These are phyloP conservation scores for Gossypium australe DNA, from an alignment of 345 rosid species.

Conservation along the genomic window DNA sequence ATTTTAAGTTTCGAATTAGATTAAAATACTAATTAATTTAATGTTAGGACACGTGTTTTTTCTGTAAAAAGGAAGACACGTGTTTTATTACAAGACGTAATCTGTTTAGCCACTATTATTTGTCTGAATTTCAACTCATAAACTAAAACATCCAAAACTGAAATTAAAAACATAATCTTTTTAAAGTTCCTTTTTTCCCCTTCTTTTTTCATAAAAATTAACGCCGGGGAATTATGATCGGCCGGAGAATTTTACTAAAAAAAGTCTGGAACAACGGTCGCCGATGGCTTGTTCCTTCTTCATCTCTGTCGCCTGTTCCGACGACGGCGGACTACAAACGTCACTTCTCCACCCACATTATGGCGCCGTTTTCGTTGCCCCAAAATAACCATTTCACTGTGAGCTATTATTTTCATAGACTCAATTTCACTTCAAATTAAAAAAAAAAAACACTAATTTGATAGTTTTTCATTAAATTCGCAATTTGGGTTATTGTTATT, in stretches of 20 bases:
- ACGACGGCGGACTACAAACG: background rate
- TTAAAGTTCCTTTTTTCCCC: background rate
- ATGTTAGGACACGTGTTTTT: background rate
- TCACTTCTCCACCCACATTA: slow-evolving; percentile 4
- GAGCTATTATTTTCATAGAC: slow-evolving; percentile 19
- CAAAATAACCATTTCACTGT: slow-evolving; percentile 17
- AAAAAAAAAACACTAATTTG: background rate
- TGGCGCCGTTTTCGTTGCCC: slow-evolving; percentile 11
- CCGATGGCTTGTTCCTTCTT: slow-evolving; percentile 17
- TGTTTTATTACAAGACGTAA: background rate
- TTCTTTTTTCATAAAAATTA: background rate
- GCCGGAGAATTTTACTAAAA: background rate
- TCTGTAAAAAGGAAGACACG: too few species aligned
- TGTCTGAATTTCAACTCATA: background rate
- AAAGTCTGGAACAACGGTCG: slow-evolving; percentile 12
- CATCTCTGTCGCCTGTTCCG: background rate
- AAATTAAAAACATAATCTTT: background rate
- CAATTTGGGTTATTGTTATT: background rate
- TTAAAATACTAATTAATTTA: background rate
- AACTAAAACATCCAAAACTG: background rate
- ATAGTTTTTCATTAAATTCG: background rate
- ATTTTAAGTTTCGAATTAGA: too few species aligned
- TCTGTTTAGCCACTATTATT: background rate
- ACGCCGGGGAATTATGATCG: background rate
- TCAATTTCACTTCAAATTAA: background rate